These are phyloP conservation scores for Schwanniomyces vanrijiae DNA, from an alignment of 805 yeast genomes.

Conservation along the genomic window DNA sequence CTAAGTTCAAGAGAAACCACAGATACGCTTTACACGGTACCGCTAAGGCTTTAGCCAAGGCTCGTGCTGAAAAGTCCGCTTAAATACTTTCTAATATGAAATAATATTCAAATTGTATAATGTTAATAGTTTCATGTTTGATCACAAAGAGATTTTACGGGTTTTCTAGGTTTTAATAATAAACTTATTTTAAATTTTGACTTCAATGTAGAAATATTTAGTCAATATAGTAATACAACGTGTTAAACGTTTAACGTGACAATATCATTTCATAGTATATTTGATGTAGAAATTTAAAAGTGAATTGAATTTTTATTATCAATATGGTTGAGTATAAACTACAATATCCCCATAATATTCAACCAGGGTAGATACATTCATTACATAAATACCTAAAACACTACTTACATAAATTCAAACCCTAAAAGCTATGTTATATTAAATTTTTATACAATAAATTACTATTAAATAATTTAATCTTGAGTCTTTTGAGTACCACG, in stretches of 20 bases:
- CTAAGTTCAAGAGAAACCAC: slow-evolving; percentile 99
- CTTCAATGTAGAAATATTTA: neutral
- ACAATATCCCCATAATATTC: neutral
- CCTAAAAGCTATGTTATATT: slow-evolving; percentile 8
- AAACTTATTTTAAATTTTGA: slow-evolving; percentile 9
- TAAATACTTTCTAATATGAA: slow-evolving; percentile 15
- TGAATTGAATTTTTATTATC: no score
- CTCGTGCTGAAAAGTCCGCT: slow-evolving; percentile 56
- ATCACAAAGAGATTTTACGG: slow-evolving; percentile 10
- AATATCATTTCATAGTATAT: no score
- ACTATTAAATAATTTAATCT: slow-evolving; percentile 22
- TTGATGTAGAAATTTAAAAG: no score
- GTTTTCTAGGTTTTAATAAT: slow-evolving; percentile 15
- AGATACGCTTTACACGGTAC: slow-evolving; percentile 98
- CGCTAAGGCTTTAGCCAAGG: slow-evolving; percentile 88
- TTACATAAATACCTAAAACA: neutral
- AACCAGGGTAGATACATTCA: neutral
- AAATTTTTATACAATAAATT: slow-evolving; percentile 16
- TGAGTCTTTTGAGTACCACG: slow-evolving; percentile 40
- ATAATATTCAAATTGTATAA: slow-evolving; percentile 6
- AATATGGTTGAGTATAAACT: no score
- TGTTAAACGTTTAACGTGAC: neutral
- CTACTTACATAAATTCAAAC: neutral
- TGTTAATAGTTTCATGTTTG: slow-evolving; percentile 17
- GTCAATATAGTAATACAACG: neutral